Conservation (phyloP, 768 basidiomycete species). For the Dioszegia hungarica region DNA sequence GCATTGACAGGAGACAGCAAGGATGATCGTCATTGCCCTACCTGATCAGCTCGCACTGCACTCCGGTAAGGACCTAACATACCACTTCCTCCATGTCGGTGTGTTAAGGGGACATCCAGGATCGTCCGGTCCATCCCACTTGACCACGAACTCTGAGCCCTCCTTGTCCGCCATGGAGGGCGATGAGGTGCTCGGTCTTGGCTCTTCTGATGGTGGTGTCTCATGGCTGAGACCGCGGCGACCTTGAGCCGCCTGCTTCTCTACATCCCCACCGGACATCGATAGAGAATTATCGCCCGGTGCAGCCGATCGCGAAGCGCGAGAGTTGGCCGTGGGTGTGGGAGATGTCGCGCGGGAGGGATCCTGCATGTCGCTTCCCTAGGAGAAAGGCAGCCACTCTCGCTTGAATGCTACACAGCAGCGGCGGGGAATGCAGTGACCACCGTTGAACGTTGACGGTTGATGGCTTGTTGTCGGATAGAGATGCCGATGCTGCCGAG, state of each 20-base stretch:
- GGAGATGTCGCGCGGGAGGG: not conserved
- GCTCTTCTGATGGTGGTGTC: too few relatives aligned
- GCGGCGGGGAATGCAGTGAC: too few relatives aligned
- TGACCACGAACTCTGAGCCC: conserved; percentile 11
- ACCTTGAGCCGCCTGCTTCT: not conserved
- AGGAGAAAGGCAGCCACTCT: too few relatives aligned
- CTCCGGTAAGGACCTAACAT: not conserved
- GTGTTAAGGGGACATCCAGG: conserved; percentile 33
- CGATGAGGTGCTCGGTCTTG: not conserved
- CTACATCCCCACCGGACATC: not conserved
- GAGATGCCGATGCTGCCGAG: too few relatives aligned
- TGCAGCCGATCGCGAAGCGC: too few relatives aligned
- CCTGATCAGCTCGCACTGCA: not conserved
- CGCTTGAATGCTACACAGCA: too few relatives aligned
- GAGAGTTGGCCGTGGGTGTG: not conserved
- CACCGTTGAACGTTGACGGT: too few relatives aligned
- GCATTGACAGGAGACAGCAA: conserved; percentile 21
- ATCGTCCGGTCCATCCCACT: conserved; percentile 33
- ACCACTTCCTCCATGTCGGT: conserved; percentile 34
- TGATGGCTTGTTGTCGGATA: too few relatives aligned
- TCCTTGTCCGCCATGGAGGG: not conserved
- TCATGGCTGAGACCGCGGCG: too few relatives aligned
- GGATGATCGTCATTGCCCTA: conserved; percentile 27
- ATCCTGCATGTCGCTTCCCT: not conserved
- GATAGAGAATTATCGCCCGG: too few relatives aligned